Conservation (phyloP, 805 yeast genomes). For the Cyberlindnera samutprakarnensis region DNA sequence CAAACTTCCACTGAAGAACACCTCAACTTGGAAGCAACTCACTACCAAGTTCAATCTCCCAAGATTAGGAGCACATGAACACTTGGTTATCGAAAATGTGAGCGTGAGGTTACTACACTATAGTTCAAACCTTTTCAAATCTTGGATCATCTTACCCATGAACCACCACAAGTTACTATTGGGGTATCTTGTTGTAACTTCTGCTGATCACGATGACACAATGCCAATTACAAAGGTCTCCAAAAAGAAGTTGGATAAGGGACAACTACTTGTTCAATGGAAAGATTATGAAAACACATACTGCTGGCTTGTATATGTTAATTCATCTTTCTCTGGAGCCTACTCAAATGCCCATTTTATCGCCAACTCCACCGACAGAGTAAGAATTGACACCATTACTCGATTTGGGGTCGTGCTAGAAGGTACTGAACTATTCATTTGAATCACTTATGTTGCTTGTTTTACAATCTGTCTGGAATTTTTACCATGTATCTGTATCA, state of each 20-base stretch:
- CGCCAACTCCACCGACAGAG: slow-evolving; percentile 8
- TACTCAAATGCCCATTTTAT: slow-evolving; percentile 6
- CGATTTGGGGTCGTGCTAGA: slow-evolving; percentile 13
- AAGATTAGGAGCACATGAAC: slow-evolving; percentile 12
- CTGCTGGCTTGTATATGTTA: slow-evolving; percentile 25
- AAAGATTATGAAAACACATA: slow-evolving; percentile 12
- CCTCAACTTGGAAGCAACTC: slow-evolving; percentile 13
- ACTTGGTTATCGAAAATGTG: slow-evolving; percentile 16
- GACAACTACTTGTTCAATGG: slow-evolving; percentile 19
- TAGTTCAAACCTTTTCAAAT: background rate
- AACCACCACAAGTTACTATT: slow-evolving; percentile 1
- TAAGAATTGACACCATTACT: slow-evolving; percentile 17
- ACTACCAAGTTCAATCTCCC: slow-evolving; percentile 12
- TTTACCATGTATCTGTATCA: background rate
- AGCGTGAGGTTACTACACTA: slow-evolving; percentile 2
- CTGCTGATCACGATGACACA: slow-evolving; percentile 8
- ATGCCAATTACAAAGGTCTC: slow-evolving; percentile 1
- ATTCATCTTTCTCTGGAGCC: slow-evolving; percentile 24
- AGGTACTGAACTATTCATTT: slow-evolving; percentile 16
- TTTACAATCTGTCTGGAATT: too few relatives aligned
- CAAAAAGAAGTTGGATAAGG: slow-evolving; percentile 4
- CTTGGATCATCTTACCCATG: slow-evolving; percentile 3
- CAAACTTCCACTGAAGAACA: slow-evolving; percentile 23
- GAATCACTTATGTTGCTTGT: too few relatives aligned
- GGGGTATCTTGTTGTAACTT: slow-evolving; percentile 1